phyloP scores from a whole-genome alignment of 2,329 filamentous ascomycete species.

The Nemania sp. region DNA sequence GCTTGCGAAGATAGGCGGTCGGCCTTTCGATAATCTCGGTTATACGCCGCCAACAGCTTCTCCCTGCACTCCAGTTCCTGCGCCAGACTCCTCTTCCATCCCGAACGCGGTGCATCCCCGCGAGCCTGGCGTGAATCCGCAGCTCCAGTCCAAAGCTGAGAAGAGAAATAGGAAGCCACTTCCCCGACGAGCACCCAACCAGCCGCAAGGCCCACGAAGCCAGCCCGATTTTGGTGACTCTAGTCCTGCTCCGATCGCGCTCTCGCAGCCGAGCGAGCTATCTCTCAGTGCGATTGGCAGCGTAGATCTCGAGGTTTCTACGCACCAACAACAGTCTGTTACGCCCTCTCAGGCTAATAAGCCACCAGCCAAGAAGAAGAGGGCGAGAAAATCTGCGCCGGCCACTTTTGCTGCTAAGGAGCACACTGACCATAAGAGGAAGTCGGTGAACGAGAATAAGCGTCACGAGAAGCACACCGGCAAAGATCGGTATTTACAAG shows the following conservation, averaged over 20 bases:
- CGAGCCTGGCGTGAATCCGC: neutral
- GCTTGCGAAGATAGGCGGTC: conserved; percentile 49
- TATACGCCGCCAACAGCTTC: conserved; percentile 53
- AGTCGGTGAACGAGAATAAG: conserved; percentile 31
- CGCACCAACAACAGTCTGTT: neutral
- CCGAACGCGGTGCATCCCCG: conserved; percentile 23
- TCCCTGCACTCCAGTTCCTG: conserved; percentile 52
- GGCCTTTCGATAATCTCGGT: conserved; percentile 50
- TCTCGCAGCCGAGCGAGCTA: neutral
- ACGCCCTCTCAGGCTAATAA: neutral
- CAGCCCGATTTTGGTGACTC: neutral
- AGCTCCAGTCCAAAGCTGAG: neutral
- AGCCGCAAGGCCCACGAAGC: neutral
- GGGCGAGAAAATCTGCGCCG: conserved; percentile 57
- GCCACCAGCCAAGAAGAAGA: conserved; percentile 43
- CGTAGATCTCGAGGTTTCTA: neutral
- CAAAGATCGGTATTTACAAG: conserved; percentile 45
- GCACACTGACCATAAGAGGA: conserved; percentile 7
- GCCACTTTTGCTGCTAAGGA: conserved; percentile 45
- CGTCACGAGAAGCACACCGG: conserved; percentile 34
- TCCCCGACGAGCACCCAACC: conserved; percentile 13
- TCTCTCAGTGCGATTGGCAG: neutral
- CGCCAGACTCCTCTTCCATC: conserved; percentile 42
- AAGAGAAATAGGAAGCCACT: conserved; percentile 27
- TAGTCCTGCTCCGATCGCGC: neutral